phyloP scores from a whole-genome alignment of 345 rosid genomes.

The Xanthoceras sorbifolium region DNA sequence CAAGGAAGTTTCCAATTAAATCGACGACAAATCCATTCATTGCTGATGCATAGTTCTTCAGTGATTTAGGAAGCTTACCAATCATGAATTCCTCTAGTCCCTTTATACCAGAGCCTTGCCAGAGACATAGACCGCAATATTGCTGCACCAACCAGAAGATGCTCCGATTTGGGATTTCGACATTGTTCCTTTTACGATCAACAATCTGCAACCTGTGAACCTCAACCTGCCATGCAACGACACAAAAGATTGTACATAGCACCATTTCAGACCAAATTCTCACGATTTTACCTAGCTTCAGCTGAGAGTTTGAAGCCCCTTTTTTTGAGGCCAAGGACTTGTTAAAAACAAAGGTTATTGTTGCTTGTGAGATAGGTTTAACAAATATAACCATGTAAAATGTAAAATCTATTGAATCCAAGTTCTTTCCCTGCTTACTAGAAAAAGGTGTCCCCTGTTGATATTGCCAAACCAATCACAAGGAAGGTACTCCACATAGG shows the following conservation, averaged over 20 bases:
- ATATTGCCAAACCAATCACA: background rate
- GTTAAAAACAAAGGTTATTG: background rate
- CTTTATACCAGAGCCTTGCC: background rate
- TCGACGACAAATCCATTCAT: background rate
- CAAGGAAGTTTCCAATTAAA: background rate
- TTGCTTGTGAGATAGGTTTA: background rate
- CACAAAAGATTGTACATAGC: background rate
- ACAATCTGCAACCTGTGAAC: background rate
- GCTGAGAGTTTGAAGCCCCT: background rate
- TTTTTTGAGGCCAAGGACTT: background rate
- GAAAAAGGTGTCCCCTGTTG: conserved; percentile 12
- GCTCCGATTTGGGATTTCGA: background rate
- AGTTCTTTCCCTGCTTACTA: background rate
- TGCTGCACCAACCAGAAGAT: conserved; percentile 8
- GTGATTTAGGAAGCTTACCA: background rate
- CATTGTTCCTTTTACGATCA: background rate
- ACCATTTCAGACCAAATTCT: background rate
- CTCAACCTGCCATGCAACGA: conserved; percentile 5
- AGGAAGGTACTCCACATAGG: conserved; percentile 19
- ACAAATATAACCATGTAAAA: background rate
- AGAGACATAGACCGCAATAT: conserved; percentile 13
- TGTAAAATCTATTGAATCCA: background rate
- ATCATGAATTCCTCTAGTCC: background rate
- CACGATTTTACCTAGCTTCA: background rate
- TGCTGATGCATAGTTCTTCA: background rate